phyloP scores from a whole-genome alignment of 768 basidiomycete genomes.

The Tulasnella sp. region DNA sequence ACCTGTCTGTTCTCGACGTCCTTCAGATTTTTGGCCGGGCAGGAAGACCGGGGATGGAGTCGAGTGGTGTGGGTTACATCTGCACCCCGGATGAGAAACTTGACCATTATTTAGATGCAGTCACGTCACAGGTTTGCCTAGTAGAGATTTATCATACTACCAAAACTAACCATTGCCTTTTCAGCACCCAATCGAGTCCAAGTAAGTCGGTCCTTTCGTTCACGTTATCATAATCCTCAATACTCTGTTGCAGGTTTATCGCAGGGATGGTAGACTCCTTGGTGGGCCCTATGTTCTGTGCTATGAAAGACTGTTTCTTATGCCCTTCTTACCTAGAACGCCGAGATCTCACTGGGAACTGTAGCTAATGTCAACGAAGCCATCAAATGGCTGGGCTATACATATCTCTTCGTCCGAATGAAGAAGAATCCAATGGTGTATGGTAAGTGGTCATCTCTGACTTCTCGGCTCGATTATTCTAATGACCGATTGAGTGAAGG shows the following conservation, averaged over 20 bases:
- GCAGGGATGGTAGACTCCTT: constrained; percentile 80
- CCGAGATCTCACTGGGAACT: constrained; percentile 89
- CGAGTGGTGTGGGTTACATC: constrained; percentile 92
- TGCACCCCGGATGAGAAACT: constrained; percentile 93
- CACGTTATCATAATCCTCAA: neutral
- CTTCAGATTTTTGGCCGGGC: constrained; percentile 97
- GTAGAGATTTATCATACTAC: neutral
- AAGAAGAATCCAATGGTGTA: constrained; percentile 79
- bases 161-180: constrained; percentile 8
- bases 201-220: constrained; percentile 38
- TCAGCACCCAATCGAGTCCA: constrained; percentile 92
- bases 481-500: too few species aligned
- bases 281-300: constrained; percentile 1
- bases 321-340: constrained; percentile 42
- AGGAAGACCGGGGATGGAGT: constrained; percentile 77
- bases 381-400: constrained; percentile 92
- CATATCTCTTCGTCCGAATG: constrained; percentile 94
- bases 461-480: neutral
- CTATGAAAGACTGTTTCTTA: neutral
- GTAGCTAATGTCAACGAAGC: constrained; percentile 80
- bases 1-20: constrained; percentile 90
- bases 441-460: constrained; percentile 37
- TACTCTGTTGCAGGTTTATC: constrained; percentile 42
- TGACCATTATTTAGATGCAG: constrained; percentile 76
- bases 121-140: constrained; percentile 65